Conservation (phyloP, 2,329 filamentous ascomycete genomes). For the Chaetomium sp. region DNA sequence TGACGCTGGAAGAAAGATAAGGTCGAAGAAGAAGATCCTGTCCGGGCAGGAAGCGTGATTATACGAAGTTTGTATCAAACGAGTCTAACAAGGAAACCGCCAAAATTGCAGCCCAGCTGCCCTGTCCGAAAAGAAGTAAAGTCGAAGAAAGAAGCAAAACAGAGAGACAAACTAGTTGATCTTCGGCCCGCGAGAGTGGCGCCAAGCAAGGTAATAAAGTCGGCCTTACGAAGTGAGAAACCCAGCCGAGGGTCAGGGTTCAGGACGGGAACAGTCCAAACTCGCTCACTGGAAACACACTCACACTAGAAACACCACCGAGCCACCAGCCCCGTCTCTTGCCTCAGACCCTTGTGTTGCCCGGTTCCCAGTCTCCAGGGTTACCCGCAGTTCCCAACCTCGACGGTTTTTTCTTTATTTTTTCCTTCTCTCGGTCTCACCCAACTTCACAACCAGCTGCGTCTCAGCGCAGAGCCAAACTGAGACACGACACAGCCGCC, state of each 20-base stretch:
- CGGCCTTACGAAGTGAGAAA: no score
- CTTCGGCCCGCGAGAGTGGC: constrained; percentile 2
- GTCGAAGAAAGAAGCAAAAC: constrained; percentile 4
- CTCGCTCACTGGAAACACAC: no score
- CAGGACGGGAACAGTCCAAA: no score
- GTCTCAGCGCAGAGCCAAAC: constrained; percentile 9
- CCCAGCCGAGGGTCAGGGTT: no score
- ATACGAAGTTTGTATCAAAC: neutral
- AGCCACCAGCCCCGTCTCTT: neutral
- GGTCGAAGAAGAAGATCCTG: constrained; percentile 9
- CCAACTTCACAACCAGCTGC: no score
- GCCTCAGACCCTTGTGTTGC: no score
- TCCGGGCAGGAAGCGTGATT: constrained; percentile 1
- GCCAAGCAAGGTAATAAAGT: constrained; percentile 12
- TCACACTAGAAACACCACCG: neutral
- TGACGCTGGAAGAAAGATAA: neutral
- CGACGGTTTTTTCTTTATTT: no score
- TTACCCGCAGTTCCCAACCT: no score
- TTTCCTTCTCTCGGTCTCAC: no score
- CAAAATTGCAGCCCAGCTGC: constrained; percentile 19
- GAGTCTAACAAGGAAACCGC: constrained; percentile 2
- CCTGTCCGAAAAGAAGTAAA: constrained; percentile 2
- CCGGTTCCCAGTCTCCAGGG: no score
- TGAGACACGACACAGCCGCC: constrained; percentile 3
- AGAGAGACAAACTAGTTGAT: constrained; percentile 2